Percentiles rank a stretch among this genome's conserved stretches.
These are phyloP conservation scores for Yamadazyma olivae DNA, from an alignment of 805 yeast species.

Conservation along the genomic window DNA sequence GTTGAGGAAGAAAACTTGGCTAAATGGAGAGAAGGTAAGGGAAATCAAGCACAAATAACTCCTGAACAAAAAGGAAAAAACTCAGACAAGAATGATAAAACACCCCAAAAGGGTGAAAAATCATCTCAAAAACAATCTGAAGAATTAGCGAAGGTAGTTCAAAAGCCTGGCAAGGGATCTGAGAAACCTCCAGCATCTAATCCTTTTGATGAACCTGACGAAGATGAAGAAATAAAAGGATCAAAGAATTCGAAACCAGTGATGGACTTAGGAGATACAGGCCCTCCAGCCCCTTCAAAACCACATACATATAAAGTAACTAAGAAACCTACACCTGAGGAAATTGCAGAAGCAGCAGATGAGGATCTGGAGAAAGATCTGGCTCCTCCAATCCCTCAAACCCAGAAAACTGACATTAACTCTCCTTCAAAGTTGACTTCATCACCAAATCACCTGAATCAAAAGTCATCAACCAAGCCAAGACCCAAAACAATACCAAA, in stretches of 20 bases:
- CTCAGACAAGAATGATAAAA: background rate
- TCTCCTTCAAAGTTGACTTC: too few relatives aligned
- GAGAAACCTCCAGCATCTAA: background rate
- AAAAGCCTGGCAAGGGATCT: background rate
- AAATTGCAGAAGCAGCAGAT: background rate
- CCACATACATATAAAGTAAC: background rate
- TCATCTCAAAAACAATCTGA: background rate
- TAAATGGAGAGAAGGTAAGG: conserved; percentile 8
- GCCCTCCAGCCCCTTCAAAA: conserved; percentile 2
- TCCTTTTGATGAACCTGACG: background rate
- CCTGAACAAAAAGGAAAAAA: too few relatives aligned
- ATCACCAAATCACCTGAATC: too few relatives aligned
- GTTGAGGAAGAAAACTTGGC: conserved; percentile 5
- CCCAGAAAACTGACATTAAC: too few relatives aligned
- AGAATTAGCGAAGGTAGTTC: background rate
- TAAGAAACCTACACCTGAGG: conserved; percentile 1
- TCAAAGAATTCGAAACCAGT: too few relatives aligned
- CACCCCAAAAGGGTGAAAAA: background rate
- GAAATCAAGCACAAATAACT: background rate
- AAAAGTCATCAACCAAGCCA: too few relatives aligned
- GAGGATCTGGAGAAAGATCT: conserved; percentile 6
- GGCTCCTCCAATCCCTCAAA: too few relatives aligned
- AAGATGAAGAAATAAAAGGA: too few relatives aligned
- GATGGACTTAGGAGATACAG: background rate
- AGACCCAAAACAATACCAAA: background rate